These are phyloP conservation scores for Guadua angustifolia DNA, from an alignment of 176 grass and related monocot genomes.

Conservation along the genomic window DNA sequence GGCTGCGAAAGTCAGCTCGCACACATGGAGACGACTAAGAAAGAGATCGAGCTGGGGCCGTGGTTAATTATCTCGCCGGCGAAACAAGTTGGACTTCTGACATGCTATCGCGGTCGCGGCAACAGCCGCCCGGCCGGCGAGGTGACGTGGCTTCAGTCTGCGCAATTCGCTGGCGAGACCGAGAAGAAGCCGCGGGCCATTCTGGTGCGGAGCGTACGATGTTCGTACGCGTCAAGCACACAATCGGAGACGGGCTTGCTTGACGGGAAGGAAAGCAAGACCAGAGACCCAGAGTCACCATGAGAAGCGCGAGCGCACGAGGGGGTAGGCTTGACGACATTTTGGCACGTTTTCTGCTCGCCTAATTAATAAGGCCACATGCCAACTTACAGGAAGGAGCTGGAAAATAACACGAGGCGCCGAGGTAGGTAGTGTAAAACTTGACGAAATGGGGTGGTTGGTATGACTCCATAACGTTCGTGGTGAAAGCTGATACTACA, in stretches of 20 bases:
- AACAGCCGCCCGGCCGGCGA: not conserved
- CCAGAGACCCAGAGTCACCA: not conserved
- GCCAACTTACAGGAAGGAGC: not conserved
- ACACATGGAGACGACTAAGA: conserved; percentile 40
- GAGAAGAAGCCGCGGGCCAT: not conserved
- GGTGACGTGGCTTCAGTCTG: not conserved
- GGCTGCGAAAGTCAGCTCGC: conserved; percentile 48
- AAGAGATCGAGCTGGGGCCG: not conserved
- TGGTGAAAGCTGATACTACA: not conserved
- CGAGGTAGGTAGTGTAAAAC: not conserved
- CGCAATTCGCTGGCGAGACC: not conserved
- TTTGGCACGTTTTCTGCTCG: conserved; percentile 4
- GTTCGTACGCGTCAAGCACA: not conserved
- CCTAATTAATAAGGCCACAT: not conserved
- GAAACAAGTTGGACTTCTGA: not conserved
- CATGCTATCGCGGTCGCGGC: not conserved
- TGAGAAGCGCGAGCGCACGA: not conserved
- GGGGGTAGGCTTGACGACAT: not conserved
- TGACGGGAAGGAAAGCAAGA: conserved; percentile 5
- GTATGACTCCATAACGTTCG: not conserved
- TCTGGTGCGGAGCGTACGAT: not conserved
- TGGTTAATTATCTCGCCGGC: not conserved
- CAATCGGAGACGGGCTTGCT: not conserved
- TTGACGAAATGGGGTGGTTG: not conserved
- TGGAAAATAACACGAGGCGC: not conserved